Conservation (phyloP, 306 rosid genomes). For the Fragaria nilgerrensis region DNA sequence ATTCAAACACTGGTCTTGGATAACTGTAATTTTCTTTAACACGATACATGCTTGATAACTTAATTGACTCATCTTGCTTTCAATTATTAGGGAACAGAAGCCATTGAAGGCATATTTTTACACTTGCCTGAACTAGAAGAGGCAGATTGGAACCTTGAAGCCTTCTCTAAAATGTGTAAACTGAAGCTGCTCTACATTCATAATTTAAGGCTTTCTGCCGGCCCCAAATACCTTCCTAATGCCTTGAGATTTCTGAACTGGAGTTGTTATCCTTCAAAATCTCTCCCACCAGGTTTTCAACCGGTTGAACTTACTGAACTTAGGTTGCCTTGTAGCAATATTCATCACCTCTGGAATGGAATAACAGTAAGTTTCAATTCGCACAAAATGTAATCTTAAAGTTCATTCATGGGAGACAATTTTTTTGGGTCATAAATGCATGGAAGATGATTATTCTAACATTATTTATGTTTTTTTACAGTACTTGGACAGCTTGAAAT, state of each 20-base stretch:
- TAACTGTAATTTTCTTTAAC: too few species aligned
- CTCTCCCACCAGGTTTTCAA: constrained; percentile 1
- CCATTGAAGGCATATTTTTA: not conserved
- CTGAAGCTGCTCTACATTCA: not conserved
- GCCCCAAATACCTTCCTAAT: not conserved
- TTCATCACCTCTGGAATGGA: not conserved
- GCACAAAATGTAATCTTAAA: not conserved
- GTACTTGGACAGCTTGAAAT: constrained; percentile 16
- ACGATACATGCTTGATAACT: too few species aligned
- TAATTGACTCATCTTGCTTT: too few species aligned
- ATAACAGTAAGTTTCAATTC: not conserved
- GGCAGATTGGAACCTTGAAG: not conserved
- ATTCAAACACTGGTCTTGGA: too few species aligned
- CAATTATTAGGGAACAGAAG: constrained; percentile 7
- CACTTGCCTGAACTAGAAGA: not conserved
- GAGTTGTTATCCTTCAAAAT: constrained; percentile 11
- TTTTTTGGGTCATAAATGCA: too few species aligned
- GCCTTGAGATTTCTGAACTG: not conserved
- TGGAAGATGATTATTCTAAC: not conserved
- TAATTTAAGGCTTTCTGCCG: not conserved
- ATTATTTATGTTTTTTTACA: not conserved
- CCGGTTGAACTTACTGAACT: not conserved
- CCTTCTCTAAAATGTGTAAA: not conserved
- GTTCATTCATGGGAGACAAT: not conserved
- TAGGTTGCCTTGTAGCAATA: not conserved